Evolutionary conservation across 2,329 filamentous ascomycete species (phyloP).

Genomic region (Trichoderma simmonsii): DNA sequence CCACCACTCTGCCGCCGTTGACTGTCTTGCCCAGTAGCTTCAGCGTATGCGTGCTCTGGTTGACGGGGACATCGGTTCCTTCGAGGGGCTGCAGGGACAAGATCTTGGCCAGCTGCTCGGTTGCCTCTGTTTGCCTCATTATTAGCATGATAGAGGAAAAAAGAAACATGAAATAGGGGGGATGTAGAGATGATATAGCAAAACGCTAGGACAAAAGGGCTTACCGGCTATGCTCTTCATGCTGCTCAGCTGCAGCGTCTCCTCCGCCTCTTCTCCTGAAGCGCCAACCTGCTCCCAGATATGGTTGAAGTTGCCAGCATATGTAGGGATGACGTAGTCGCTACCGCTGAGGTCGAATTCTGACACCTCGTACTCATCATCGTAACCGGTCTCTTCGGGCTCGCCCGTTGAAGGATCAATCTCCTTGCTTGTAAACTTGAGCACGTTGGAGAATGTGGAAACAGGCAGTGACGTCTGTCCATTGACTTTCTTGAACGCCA

Average conservation of each 20-base stretch:
- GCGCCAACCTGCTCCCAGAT: conserved; percentile 92
- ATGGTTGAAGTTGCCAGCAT: conserved; percentile 91
- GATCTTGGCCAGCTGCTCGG: conserved; percentile 81
- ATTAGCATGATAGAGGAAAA: conserved; percentile 23
- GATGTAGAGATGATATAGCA: not conserved
- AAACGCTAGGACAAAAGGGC: conserved; percentile 31
- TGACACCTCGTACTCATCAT: conserved; percentile 96
- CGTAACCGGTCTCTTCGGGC: conserved; percentile 87
- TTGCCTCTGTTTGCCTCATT: conserved; percentile 64
- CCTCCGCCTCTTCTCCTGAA: conserved; percentile 83
- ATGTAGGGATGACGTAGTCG: conserved; percentile 91
- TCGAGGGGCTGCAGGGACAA: conserved; percentile 92
- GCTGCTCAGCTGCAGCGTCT: conserved; percentile 83
- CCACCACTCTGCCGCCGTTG: conserved; percentile 82
- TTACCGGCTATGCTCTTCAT: conserved; percentile 90
- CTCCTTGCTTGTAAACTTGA: conserved; percentile 98
- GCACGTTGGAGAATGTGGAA: conserved; percentile 81
- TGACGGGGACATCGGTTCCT: conserved; percentile 86
- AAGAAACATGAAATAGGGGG: accelerated
- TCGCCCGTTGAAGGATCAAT: conserved; percentile 93
- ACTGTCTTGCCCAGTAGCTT: conserved; percentile 97
- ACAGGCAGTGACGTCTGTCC: conserved; percentile 75
- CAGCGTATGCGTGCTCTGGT: conserved; percentile 85
- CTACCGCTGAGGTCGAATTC: conserved; percentile 87
- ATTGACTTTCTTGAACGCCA: conserved; percentile 81